These are phyloP conservation scores for Seiridium cupressi DNA, from an alignment of 2,329 filamentous ascomycete genomes.

Conservation along the genomic window DNA sequence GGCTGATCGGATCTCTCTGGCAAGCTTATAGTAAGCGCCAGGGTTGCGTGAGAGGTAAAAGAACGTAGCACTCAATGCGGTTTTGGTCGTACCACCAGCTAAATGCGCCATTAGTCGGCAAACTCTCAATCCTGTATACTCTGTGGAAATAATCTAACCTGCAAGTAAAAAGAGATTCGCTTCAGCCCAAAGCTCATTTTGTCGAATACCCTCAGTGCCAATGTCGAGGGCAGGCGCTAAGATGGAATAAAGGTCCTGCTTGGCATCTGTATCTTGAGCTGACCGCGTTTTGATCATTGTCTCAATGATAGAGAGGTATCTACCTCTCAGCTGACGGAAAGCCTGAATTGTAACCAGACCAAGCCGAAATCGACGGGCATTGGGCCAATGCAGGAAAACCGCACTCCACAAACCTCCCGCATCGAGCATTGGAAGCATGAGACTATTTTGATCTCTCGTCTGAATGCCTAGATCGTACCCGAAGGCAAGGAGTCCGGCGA, in stretches of 20 bases:
- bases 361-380: background rate
- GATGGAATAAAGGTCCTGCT: background rate
- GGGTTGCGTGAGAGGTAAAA: background rate
- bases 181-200: background rate
- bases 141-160: background rate
- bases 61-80: background rate
- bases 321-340: slow-evolving; percentile 2
- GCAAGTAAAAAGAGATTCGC: background rate
- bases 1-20: background rate
- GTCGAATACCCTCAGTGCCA: background rate
- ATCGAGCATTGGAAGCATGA: slow-evolving; percentile 12
- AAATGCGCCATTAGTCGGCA: background rate
- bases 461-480: slow-evolving; percentile 14
- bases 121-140: background rate
- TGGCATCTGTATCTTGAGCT: background rate
- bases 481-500: slow-evolving; percentile 16
- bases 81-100: background rate
- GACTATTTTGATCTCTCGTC: slow-evolving; percentile 13
- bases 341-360: slow-evolving; percentile 1
- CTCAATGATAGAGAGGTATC: background rate
- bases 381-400: slow-evolving; percentile 11
- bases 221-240: background rate
- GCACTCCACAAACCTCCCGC: slow-evolving; percentile 12
- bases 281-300: slow-evolving; percentile 9
- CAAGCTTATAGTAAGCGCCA: background rate